Conservation (phyloP, 495 filamentous ascomycete genomes). For the Cudoniella acicularis region DNA sequence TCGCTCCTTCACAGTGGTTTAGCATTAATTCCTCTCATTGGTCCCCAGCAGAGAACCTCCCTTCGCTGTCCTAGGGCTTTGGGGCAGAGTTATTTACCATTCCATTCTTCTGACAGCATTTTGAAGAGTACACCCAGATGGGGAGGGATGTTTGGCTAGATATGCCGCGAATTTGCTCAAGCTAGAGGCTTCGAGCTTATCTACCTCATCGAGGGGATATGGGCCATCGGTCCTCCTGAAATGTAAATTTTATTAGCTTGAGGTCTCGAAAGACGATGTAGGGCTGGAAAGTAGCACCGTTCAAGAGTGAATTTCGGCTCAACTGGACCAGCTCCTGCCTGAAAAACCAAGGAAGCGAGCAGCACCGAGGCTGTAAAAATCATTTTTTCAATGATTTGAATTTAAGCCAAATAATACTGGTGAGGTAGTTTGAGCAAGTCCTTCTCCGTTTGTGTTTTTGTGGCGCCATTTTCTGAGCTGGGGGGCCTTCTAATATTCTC, state of each 20-base stretch:
- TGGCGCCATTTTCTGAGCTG: too few relatives aligned
- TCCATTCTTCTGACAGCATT: neutral
- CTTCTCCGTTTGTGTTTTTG: too few relatives aligned
- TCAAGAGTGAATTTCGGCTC: neutral
- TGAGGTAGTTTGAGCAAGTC: too few relatives aligned
- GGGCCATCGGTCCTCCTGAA: neutral
- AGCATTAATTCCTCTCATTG: neutral
- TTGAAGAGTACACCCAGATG: neutral
- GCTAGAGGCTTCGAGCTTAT: neutral
- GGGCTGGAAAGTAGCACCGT: neutral
- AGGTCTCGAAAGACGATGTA: neutral
- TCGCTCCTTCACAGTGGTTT: constrained; percentile 38
- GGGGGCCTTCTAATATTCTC: too few relatives aligned
- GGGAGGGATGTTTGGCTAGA: neutral
- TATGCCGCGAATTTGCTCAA: neutral
- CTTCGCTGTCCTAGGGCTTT: neutral
- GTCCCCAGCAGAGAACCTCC: neutral
- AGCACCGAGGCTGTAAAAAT: neutral
- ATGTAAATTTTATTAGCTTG: neutral
- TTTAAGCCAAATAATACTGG: too few relatives aligned
- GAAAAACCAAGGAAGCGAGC: neutral
- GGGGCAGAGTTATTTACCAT: neutral
- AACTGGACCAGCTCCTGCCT: neutral
- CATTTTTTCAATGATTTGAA: too few relatives aligned
- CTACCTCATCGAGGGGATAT: neutral